Conservation (phyloP, 352 stramenopile genomes). For the Pythium rishiriense region DNA sequence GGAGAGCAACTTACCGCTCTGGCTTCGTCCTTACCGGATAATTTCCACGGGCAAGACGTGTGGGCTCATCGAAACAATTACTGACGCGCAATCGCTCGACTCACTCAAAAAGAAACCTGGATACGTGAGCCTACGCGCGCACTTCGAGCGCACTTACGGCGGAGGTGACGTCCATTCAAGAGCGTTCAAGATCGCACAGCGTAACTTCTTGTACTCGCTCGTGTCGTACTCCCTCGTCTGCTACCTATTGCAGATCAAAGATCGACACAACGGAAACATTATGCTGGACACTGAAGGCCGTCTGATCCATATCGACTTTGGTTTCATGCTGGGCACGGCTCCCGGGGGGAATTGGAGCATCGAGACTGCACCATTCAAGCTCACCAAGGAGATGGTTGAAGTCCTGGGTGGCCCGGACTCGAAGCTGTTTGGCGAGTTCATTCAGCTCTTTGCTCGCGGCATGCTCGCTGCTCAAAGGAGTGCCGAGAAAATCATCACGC, state of each 20-base stretch:
- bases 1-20: conserved; percentile 93
- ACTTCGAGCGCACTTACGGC: conserved; percentile 94
- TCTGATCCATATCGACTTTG: conserved; percentile 97
- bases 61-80: conserved; percentile 96
- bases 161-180: conserved; percentile 58
- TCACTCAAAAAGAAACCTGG: conserved; percentile 96
- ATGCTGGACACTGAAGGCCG: conserved; percentile 95
- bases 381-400: conserved; percentile 96
- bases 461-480: conserved; percentile 82
- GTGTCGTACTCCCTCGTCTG: conserved; percentile 94
- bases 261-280: conserved; percentile 98
- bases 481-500: conserved; percentile 60
- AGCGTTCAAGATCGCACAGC: conserved; percentile 52
- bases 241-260: conserved; percentile 98
- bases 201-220: conserved; percentile 87
- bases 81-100: conserved; percentile 97
- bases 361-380: conserved; percentile 98
- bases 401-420: conserved; percentile 94
- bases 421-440: conserved; percentile 92
- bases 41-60: conserved; percentile 93
- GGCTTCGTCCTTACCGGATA: conserved; percentile 96
- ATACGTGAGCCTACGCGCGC: conserved; percentile 90
- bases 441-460: conserved; percentile 57
- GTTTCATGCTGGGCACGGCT: conserved; percentile 94
- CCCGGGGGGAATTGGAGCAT: conserved; percentile 92